Conservation (phyloP, 1,284 basidiomycete genomes). For the Naganishia albida region DNA sequence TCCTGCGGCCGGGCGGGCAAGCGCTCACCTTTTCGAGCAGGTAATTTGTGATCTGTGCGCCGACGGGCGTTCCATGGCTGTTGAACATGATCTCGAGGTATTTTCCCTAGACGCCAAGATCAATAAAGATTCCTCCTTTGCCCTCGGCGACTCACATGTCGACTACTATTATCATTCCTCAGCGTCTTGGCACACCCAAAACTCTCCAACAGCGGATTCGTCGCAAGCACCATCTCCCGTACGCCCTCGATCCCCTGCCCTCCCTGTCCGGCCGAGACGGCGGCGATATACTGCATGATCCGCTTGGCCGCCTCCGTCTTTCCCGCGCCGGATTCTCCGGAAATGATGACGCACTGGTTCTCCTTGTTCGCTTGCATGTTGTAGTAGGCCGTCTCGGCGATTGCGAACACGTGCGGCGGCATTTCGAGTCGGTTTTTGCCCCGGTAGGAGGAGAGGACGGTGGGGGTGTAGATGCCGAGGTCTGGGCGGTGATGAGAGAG, state of each 20-base stretch:
- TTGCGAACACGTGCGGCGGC: slow-evolving; percentile 95
- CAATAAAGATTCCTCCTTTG: slow-evolving; percentile 25
- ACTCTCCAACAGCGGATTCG: slow-evolving; percentile 94
- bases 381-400: slow-evolving; percentile 96
- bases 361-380: slow-evolving; percentile 99
- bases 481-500: slow-evolving; percentile 57
- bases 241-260: slow-evolving; percentile 80
- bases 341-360: slow-evolving; percentile 99
- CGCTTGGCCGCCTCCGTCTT: slow-evolving; percentile 97
- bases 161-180: slow-evolving; percentile 97
- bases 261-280: slow-evolving; percentile 78
- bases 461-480: slow-evolving; percentile 95
- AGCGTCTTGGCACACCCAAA: slow-evolving; percentile 99
- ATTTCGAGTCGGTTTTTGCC: slow-evolving; percentile 99
- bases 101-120: slow-evolving; percentile 69
- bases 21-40: slow-evolving; percentile 77
- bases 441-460: slow-evolving; percentile 80
- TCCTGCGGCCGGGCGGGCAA: background rate
- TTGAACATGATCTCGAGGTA: slow-evolving; percentile 99
- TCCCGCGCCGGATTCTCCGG: slow-evolving; percentile 95
- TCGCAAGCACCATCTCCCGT: slow-evolving; percentile 99
- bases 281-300: slow-evolving; percentile 99
- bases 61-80: slow-evolving; percentile 84
- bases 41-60: slow-evolving; percentile 98
- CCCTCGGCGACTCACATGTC: slow-evolving; percentile 70